Evolutionary conservation across 2,329 filamentous ascomycete genomes (phyloP).

Genomic region (Trichoderma sp.): DNA sequence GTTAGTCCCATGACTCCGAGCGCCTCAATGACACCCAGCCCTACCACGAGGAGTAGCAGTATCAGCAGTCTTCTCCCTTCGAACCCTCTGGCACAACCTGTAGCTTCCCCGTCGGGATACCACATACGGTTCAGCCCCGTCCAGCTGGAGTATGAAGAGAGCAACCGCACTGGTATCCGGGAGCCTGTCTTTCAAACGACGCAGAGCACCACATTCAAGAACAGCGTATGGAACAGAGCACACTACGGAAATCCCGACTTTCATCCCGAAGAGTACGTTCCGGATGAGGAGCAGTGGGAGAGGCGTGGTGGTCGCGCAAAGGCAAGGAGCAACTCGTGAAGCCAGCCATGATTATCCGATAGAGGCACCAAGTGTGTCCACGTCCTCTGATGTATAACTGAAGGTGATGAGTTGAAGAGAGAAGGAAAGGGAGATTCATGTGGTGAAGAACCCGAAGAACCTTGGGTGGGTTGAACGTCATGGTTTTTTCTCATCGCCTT

Average conservation of each 20-base stretch:
- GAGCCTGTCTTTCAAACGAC: conserved; percentile 51
- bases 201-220: conserved; percentile 63
- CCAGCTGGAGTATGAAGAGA: conserved; percentile 51
- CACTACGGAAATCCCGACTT: conserved; percentile 65
- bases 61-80: conserved; percentile 15
- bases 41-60: conserved; percentile 21
- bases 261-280: conserved; percentile 47
- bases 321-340: not conserved
- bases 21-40: conserved; percentile 23
- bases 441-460: not conserved
- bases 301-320: conserved; percentile 32
- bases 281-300: conserved; percentile 42
- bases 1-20: conserved; percentile 35
- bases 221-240: conserved; percentile 66
- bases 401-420: not conserved
- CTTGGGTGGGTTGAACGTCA: not conserved
- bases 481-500: not conserved
- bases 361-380: not conserved
- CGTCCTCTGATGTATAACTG: too few relatives aligned
- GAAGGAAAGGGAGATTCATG: not conserved
- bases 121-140: conserved; percentile 53
- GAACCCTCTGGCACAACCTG: conserved; percentile 5
- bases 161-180: conserved; percentile 43
- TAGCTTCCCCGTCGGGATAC: conserved; percentile 27
- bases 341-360: not conserved